These are phyloP conservation scores for Chlorella variabilis DNA, from an alignment of 163 green algal species.

Conservation along the genomic window DNA sequence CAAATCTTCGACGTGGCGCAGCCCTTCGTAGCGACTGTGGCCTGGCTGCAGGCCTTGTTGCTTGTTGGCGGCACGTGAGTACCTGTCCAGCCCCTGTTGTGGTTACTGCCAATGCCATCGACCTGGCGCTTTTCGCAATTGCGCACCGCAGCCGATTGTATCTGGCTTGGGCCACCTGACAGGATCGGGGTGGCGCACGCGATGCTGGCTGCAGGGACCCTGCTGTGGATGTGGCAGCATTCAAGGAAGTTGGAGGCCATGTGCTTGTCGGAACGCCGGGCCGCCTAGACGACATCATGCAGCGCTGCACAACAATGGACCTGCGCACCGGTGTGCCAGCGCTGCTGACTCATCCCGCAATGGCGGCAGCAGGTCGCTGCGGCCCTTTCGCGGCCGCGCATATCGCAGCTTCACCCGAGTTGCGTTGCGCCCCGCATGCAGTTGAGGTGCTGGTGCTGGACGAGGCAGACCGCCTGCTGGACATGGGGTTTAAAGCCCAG, in stretches of 20 bases:
- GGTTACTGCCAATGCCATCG: too few relatives aligned
- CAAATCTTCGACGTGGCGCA: conserved; percentile 88
- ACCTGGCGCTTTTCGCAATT: too few relatives aligned
- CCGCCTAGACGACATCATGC: conserved; percentile 88
- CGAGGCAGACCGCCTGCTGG: conserved; percentile 93
- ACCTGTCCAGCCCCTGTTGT: too few relatives aligned
- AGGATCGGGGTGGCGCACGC: too few relatives aligned
- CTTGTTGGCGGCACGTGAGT: conserved; percentile 89
- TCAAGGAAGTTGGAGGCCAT: conserved; percentile 69
- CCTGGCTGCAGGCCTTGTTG: conserved; percentile 66
- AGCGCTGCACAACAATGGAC: conserved; percentile 67
- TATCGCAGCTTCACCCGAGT: too few relatives aligned
- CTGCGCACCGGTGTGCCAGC: conserved; percentile 26
- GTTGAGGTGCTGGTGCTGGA: conserved; percentile 93
- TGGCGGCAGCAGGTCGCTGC: too few relatives aligned
- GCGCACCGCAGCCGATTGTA: too few relatives aligned
- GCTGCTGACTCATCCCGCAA: too few relatives aligned
- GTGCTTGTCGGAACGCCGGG: conserved; percentile 95
- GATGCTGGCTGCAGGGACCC: conserved; percentile 83
- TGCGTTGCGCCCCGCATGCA: background rate
- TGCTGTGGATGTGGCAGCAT: conserved; percentile 66
- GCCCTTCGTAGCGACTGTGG: conserved; percentile 75
- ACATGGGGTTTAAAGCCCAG: conserved; percentile 93
- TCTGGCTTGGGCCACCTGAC: too few relatives aligned
- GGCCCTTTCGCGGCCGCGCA: too few relatives aligned